These are phyloP conservation scores for Ocimum tenuiflorum DNA, from an alignment of 257 asterid species.

Conservation along the genomic window DNA sequence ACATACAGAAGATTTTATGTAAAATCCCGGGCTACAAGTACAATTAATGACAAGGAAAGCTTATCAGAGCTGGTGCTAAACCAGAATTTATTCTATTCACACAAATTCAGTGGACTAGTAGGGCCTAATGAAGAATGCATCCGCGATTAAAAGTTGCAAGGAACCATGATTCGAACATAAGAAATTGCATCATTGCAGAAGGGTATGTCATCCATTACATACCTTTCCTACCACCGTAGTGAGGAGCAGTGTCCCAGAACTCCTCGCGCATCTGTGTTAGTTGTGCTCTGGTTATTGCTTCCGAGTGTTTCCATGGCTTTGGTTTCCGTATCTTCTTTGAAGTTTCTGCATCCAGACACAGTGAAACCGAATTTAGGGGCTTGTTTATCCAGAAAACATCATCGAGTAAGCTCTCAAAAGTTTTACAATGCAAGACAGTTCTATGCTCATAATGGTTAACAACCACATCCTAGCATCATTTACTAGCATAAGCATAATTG, in stretches of 20 bases:
- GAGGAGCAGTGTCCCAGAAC: conserved; percentile 82
- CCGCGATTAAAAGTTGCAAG: neutral
- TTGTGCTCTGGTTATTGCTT: conserved; percentile 55
- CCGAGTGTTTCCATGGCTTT: conserved; percentile 67
- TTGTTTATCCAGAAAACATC: neutral
- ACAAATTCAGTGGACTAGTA: neutral
- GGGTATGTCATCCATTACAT: neutral
- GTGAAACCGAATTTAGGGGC: conserved; percentile 6
- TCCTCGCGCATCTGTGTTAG: conserved; percentile 58
- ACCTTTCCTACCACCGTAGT: conserved; percentile 75
- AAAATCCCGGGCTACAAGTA: neutral
- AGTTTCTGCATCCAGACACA: conserved; percentile 34
- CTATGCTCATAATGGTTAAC: neutral
- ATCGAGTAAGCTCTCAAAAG: neutral
- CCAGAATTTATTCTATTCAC: neutral
- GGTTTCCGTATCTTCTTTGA: conserved; percentile 57
- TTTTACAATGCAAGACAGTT: neutral
- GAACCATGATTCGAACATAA: neutral
- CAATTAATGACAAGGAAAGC: neutral
- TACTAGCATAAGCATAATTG: neutral
- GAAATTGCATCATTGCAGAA: neutral
- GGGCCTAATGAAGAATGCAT: neutral
- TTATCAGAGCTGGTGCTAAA: neutral
- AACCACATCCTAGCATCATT: neutral
- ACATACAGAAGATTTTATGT: neutral